These are phyloP conservation scores for Verticillium tricorpus DNA, from an alignment of 2,329 filamentous ascomycete genomes.

Conservation along the genomic window DNA sequence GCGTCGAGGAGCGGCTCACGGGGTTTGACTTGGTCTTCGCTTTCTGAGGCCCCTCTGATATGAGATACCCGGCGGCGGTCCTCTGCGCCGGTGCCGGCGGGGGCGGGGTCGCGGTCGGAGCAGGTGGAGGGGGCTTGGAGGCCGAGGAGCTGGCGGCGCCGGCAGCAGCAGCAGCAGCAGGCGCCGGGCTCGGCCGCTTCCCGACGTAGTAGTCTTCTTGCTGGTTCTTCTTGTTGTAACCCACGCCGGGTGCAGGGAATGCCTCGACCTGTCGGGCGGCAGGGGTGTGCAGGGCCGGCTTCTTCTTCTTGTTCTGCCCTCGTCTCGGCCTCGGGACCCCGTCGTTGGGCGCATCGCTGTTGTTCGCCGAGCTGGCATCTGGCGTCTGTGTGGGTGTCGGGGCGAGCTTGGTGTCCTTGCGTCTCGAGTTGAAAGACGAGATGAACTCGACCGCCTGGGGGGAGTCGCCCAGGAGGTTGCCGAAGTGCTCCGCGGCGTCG, in stretches of 20 bases:
- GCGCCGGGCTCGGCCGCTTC: slow-evolving; percentile 35
- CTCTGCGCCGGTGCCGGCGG: slow-evolving; percentile 37
- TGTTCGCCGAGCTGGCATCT: background rate
- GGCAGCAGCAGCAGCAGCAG: slow-evolving; percentile 27
- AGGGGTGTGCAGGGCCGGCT: slow-evolving; percentile 58
- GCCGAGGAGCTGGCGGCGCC: slow-evolving; percentile 21
- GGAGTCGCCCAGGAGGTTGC: slow-evolving; percentile 82
- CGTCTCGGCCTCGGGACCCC: slow-evolving; percentile 45
- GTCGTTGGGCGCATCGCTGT: slow-evolving; percentile 20
- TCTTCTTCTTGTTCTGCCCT: slow-evolving; percentile 52
- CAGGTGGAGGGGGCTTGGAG: slow-evolving; percentile 11
- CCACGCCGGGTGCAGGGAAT: slow-evolving; percentile 58
- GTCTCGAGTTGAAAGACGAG: slow-evolving; percentile 71
- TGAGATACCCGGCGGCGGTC: slow-evolving; percentile 71
- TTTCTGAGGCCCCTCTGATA: slow-evolving; percentile 67
- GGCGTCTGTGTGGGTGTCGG: slow-evolving; percentile 3
- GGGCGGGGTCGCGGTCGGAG: slow-evolving; percentile 12
- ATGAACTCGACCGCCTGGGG: slow-evolving; percentile 73
- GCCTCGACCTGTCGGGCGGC: slow-evolving; percentile 60
- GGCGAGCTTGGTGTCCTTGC: slow-evolving; percentile 31
- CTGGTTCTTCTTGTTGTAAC: slow-evolving; percentile 68
- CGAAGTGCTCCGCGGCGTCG: slow-evolving; percentile 78
- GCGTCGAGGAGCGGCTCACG: slow-evolving; percentile 46
- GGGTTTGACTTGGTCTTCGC: slow-evolving; percentile 53
- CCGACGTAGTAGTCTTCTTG: slow-evolving; percentile 77